phyloP scores from a whole-genome alignment of 768 basidiomycete genomes.

The Flagelloscypha sp. region DNA sequence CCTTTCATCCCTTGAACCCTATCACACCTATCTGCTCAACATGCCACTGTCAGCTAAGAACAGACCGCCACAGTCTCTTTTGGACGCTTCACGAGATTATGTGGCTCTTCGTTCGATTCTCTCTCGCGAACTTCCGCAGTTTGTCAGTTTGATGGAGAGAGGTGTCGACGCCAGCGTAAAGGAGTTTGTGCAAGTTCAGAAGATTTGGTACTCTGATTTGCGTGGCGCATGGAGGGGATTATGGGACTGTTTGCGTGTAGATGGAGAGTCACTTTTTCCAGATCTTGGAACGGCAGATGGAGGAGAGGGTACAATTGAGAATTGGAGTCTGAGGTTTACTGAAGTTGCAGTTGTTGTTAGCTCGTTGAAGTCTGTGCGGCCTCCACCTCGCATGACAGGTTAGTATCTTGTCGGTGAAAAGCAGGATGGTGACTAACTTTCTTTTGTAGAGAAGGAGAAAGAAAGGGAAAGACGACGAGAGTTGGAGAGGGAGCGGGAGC shows the following conservation, averaged over 20 bases:
- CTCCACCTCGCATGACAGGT: no score
- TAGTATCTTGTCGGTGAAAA: no score
- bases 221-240: constrained; percentile 65
- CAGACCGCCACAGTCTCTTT: constrained; percentile 56
- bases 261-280: no score
- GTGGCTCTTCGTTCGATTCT: constrained; percentile 70
- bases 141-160: constrained; percentile 48
- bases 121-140: constrained; percentile 59
- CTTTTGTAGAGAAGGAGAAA: neutral
- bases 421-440: no score
- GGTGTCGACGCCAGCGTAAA: constrained; percentile 48
- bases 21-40: constrained; percentile 63
- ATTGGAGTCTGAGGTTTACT: constrained; percentile 64
- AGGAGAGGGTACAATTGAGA: constrained; percentile 59
- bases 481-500: neutral
- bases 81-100: constrained; percentile 71
- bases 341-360: constrained; percentile 51
- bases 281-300: no score
- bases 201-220: constrained; percentile 50
- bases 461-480: neutral
- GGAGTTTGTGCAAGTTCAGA: constrained; percentile 50
- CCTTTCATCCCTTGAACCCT: constrained; percentile 58
- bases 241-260: constrained; percentile 77
- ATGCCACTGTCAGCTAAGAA: constrained; percentile 54
- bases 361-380: no score